These are phyloP conservation scores for Fusarium vanettenii DNA, from an alignment of 2,329 filamentous ascomycete species.

Conservation along the genomic window DNA sequence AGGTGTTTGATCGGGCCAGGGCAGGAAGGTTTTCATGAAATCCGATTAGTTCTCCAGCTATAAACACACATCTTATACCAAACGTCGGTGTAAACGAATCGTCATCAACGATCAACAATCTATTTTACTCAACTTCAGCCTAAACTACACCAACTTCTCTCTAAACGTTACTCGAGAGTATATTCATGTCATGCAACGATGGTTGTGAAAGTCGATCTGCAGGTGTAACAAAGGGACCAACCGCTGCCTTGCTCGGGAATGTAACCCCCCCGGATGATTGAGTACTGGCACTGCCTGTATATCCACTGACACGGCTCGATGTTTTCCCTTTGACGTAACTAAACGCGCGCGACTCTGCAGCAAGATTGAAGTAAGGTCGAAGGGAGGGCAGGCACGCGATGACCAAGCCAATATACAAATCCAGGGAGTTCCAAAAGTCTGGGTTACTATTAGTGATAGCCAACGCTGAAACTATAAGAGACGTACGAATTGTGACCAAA, in stretches of 20 bases:
- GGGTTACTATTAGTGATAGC: fast-evolving
- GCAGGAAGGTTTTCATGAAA: not conserved
- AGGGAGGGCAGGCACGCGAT: slow-evolving; percentile 21
- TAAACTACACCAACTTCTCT: not conserved
- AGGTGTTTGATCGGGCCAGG: not conserved
- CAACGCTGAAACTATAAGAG: fast-evolving
- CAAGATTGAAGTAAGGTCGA: slow-evolving; percentile 28
- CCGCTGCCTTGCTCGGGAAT: not conserved
- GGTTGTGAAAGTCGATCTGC: not conserved
- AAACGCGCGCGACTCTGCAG: slow-evolving; percentile 21
- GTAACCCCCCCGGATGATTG: not conserved
- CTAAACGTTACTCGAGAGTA: not conserved
- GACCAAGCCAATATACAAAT: slow-evolving; percentile 19
- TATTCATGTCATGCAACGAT: not conserved
- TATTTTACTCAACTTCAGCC: not conserved
- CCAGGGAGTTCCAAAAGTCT: slow-evolving; percentile 24
- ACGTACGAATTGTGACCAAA: not conserved
- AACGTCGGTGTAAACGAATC: not conserved
- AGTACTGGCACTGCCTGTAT: not conserved
- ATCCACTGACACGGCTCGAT: not conserved
- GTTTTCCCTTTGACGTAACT: slow-evolving; percentile 11
- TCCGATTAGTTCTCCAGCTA: not conserved
- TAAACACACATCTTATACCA: not conserved
- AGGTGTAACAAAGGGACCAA: not conserved
- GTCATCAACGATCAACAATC: not conserved